These are phyloP conservation scores for Plasmodium malariae DNA, from an alignment of 169 alveolate genomes.

Conservation along the genomic window DNA sequence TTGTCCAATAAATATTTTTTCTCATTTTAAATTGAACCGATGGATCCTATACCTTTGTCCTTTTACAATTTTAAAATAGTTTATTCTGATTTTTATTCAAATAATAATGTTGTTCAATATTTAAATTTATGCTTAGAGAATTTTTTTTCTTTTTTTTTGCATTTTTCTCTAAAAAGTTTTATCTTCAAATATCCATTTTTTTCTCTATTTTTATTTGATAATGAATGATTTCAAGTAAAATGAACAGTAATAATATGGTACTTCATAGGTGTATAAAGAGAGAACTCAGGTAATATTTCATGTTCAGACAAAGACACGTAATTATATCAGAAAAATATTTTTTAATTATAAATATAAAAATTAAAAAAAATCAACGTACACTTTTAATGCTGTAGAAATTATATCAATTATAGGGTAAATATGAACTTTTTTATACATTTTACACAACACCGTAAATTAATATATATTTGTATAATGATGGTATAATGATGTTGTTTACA, in stretches of 20 bases:
- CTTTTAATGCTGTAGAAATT: neutral
- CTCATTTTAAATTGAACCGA: slow-evolving; percentile 16
- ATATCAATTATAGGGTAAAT: slow-evolving; percentile 4
- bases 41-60: neutral
- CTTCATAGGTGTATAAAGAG: too few relatives aligned
- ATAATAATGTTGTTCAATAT: too few relatives aligned
- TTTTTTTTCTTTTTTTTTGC: neutral
- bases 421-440: neutral
- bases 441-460: too few relatives aligned
- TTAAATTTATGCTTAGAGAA: too few relatives aligned
- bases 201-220: too few relatives aligned
- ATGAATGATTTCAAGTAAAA: too few relatives aligned
- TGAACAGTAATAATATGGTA: too few relatives aligned
- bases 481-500: too few relatives aligned
- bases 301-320: too few relatives aligned
- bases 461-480: too few relatives aligned
- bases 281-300: too few relatives aligned
- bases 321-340: neutral
- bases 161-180: slow-evolving; percentile 6
- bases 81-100: neutral
- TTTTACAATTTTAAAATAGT: slow-evolving; percentile 1
- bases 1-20: slow-evolving; percentile 12
- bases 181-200: neutral
- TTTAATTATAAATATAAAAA: neutral
- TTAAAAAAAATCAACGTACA: neutral